Percentiles rank a stretch among this genome's conserved stretches.
These are phyloP conservation scores for Vicia villosa DNA, from an alignment of 306 rosid species.

Conservation along the genomic window DNA sequence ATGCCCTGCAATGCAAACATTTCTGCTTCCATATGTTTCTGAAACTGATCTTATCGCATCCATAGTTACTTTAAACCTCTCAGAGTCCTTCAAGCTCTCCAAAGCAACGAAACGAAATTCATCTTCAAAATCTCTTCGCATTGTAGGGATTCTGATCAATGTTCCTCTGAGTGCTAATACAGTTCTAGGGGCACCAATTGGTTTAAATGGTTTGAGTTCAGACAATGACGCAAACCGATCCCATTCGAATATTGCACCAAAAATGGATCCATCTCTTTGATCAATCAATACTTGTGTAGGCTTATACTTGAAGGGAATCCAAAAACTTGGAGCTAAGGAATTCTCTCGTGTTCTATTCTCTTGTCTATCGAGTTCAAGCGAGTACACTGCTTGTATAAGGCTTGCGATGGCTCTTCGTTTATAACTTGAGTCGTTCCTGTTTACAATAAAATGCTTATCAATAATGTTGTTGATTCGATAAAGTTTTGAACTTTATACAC, in stretches of 20 bases:
- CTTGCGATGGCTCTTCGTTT: conserved; percentile 78
- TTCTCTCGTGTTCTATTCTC: conserved; percentile 58
- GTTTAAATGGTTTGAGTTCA: conserved; percentile 59
- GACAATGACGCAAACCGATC: conserved; percentile 72
- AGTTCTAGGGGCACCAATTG: conserved; percentile 79
- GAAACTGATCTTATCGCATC: conserved; percentile 59
- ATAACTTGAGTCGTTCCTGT: conserved; percentile 74
- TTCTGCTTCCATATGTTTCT: conserved; percentile 61
- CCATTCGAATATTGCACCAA: conserved; percentile 91
- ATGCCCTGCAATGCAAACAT: conserved; percentile 82
- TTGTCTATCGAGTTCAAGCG: conserved; percentile 84
- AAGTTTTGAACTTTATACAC: conserved; percentile 31
- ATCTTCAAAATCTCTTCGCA: conserved; percentile 74
- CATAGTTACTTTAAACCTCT: conserved; percentile 59
- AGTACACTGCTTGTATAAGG: conserved; percentile 75
- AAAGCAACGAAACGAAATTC: conserved; percentile 79
- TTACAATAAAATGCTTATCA: conserved; percentile 4
- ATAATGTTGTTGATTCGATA: conserved; percentile 12
- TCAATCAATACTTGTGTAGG: conserved; percentile 58
- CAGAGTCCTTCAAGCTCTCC: conserved; percentile 89
- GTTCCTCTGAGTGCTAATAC: conserved; percentile 88
- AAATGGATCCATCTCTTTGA: conserved; percentile 87
- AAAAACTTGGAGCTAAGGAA: conserved; percentile 78
- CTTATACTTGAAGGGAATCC: conserved; percentile 87
- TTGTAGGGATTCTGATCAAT: conserved; percentile 66